These are phyloP conservation scores for Lobosporangium transversale DNA, from an alignment of 192 early-diverging fungal species.

Conservation along the genomic window DNA sequence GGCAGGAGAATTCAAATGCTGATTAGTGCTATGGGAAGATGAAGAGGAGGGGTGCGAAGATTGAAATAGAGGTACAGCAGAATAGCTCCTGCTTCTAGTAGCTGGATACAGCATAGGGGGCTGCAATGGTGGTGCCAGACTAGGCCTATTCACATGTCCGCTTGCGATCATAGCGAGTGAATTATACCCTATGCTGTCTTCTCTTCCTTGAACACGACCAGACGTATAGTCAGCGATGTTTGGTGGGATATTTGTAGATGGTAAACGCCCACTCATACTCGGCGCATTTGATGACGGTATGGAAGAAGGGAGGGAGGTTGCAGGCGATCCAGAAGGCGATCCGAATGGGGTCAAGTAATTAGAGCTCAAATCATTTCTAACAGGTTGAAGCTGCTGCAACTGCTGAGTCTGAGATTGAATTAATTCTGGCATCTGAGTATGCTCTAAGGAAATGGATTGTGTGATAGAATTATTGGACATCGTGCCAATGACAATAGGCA, in stretches of 20 bases:
- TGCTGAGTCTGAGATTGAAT: background rate
- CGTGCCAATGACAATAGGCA: constrained; percentile 32
- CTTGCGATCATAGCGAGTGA: too few species aligned
- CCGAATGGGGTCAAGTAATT: too few species aligned
- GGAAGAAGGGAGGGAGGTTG: too few species aligned
- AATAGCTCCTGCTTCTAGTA: background rate
- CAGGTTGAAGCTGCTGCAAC: too few species aligned
- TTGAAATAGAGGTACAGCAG: background rate
- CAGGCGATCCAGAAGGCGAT: constrained; percentile 2
- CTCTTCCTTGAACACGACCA: too few species aligned
- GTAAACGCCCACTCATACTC: too few species aligned
- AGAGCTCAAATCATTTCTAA: background rate
- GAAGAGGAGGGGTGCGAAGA: background rate
- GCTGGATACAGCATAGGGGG: background rate
- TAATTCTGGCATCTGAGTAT: constrained; percentile 2
- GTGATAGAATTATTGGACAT: constrained; percentile 18
- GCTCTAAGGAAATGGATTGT: too few species aligned
- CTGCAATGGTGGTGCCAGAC: background rate
- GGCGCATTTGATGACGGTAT: too few species aligned
- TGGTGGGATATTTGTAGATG: too few species aligned
- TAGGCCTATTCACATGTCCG: too few species aligned
- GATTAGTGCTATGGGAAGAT: background rate
- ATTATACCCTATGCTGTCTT: too few species aligned
- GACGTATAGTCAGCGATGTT: too few species aligned
- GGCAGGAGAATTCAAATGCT: background rate